phyloP scores from a whole-genome alignment of 352 stramenopile genomes.

The Phytophthora lateralis region DNA sequence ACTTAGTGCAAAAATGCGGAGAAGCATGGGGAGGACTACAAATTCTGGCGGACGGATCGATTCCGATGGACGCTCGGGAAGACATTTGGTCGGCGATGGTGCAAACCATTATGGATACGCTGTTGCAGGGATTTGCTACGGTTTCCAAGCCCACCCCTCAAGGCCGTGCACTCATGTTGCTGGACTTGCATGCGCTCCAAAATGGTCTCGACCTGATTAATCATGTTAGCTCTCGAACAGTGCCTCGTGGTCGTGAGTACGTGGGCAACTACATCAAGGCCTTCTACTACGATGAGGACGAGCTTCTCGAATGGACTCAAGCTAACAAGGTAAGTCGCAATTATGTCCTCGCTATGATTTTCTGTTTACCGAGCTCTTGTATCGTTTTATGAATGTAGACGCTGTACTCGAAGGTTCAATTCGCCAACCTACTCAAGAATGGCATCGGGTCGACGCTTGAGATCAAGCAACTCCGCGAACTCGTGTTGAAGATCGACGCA shows the following conservation, averaged over 20 bases:
- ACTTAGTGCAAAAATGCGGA: conserved; percentile 81
- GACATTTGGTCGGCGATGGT: conserved; percentile 85
- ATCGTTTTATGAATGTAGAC: conserved; percentile 36
- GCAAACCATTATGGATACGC: conserved; percentile 85
- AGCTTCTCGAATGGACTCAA: conserved; percentile 85
- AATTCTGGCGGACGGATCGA: conserved; percentile 64
- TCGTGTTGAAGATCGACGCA: conserved; percentile 68
- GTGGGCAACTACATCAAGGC: conserved; percentile 90
- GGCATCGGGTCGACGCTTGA: conserved; percentile 61
- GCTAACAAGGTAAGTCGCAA: conserved; percentile 60
- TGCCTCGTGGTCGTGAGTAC: conserved; percentile 62
- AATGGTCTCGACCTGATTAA: conserved; percentile 85
- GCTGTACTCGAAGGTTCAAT: conserved; percentile 60
- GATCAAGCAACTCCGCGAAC: conserved; percentile 57
- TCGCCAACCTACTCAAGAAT: conserved; percentile 73
- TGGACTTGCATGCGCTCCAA: conserved; percentile 94
- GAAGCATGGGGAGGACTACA: conserved; percentile 79
- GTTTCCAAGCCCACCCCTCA: conserved; percentile 93
- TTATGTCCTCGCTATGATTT: not conserved
- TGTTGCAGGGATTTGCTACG: conserved; percentile 93
- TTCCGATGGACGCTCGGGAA: conserved; percentile 71
- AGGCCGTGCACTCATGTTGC: conserved; percentile 95
- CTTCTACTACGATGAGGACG: conserved; percentile 88
- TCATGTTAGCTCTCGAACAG: conserved; percentile 58
- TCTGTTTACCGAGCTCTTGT: conserved; percentile 2